Base-by-base conservation (phyloP, 495 filamentous ascomycete genomes). In the Aspergillus indologenus region DNA sequence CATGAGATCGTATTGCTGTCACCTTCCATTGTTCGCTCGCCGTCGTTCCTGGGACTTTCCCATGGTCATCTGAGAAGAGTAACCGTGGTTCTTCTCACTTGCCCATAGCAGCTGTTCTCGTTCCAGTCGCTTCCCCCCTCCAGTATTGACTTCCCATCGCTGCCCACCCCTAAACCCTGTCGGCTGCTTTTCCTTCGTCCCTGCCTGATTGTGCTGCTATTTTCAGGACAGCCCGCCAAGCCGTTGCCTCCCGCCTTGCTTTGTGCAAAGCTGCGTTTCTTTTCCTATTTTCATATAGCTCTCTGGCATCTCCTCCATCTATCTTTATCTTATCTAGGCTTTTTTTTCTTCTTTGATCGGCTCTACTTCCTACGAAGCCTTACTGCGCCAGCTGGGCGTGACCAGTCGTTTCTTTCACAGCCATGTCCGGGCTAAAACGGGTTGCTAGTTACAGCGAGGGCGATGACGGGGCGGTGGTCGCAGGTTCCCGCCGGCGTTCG, bases 41-140 rank as follows among this genome's bases (percentile, higher is more conserved):
- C 40, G 20, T 21, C 19, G 14, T 23, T 43, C 50, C n/a, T 56
- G 12, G 31, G 4, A 44, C 45, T 58, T 44, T 53, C 26, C 26
- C 23, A 2, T 23, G 17, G 7, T 17, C 26, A 24, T 21, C 18
- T 18, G n/a, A 43, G 24, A n/a, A 19, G 6, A 8, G 22, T 64
- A 69, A 62, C 67, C 64, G 66, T 67, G 65, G 65, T n/a, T n/a
- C n/a, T 64, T 71, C 60, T 47, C 53, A 15, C 47, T 15, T 0
- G 21, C 47, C 17, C 21, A 7, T 26, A 14, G 47, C 34, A 40
- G 21, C 47, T 26, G 47, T 50, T 50, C 47, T 26, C 23, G 48
- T 34, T 51, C 23, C 23, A 51, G 24, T n/a, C 24, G 23, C 48
- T 51, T 3, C 17, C 29, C n/a, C n/a, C n/a, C n/a, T n/a, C n/a